phyloP scores from a whole-genome alignment of 768 basidiomycete species.

The Leccinum arenicola region DNA sequence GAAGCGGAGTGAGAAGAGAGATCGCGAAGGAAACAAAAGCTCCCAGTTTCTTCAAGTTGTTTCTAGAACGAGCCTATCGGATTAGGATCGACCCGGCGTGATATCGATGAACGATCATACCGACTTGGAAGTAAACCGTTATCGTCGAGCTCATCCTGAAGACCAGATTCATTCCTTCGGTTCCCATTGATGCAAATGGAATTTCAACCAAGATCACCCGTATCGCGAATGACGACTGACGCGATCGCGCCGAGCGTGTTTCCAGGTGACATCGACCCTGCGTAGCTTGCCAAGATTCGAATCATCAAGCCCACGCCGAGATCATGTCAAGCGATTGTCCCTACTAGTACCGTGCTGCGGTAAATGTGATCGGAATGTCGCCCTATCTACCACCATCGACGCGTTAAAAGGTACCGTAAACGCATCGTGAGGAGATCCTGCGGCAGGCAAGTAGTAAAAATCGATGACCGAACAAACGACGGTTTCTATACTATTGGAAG shows the following conservation, averaged over 20 bases:
- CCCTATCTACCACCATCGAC: background rate
- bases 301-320: background rate
- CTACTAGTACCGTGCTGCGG: too few species aligned
- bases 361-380: background rate
- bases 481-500: background rate
- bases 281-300: background rate
- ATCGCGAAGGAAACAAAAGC: background rate
- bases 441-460: background rate
- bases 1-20: background rate
- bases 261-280: background rate
- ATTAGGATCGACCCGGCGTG: background rate
- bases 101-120: background rate
- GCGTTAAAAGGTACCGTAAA: background rate
- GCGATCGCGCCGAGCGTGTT: background rate
- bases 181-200: background rate
- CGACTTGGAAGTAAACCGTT: background rate
- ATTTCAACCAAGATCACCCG: background rate
- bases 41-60: background rate
- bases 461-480: background rate
- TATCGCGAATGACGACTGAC: background rate
- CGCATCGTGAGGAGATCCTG: background rate
- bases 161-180: background rate
- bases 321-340: background rate
- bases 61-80: background rate
- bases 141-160: background rate